Evolutionary conservation across 345 rosid genomes (phyloP).

Genomic region (Erysimum cheiranthoides): DNA sequence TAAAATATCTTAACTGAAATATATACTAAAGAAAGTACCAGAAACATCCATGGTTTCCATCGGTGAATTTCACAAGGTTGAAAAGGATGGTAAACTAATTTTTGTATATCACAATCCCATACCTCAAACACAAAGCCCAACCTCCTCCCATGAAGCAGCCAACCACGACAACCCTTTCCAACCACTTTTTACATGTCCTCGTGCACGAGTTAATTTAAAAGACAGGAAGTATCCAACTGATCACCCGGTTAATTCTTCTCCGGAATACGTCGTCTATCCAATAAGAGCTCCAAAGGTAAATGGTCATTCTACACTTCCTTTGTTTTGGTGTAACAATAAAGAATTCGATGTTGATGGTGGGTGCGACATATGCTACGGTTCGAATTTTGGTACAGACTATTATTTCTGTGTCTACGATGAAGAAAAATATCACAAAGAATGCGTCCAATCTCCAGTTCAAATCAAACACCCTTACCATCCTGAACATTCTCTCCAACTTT

Average conservation of each 20-base stretch:
- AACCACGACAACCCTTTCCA: not conserved
- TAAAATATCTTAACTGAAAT: too few relatives aligned
- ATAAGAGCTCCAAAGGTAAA: too few relatives aligned
- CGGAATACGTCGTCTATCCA: not conserved
- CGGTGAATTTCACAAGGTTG: constrained; percentile 12
- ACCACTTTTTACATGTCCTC: not conserved
- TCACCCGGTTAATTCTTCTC: not conserved
- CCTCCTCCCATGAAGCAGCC: not conserved
- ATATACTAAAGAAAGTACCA: too few relatives aligned
- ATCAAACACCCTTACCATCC: constrained; percentile 19
- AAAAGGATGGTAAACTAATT: constrained; percentile 2
- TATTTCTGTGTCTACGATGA: not conserved
- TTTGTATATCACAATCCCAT: not conserved
- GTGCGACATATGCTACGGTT: not conserved
- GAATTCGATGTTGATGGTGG: not conserved
- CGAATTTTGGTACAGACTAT: constrained; percentile 4
- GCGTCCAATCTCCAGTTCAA: constrained; percentile 10
- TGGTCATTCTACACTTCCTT: not conserved
- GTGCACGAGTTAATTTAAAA: not conserved
- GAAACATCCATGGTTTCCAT: too few relatives aligned
- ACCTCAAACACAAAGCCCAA: not conserved
- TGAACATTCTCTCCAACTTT: not conserved
- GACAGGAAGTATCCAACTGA: not conserved
- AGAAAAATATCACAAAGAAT: not conserved
- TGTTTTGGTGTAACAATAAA: constrained; percentile 22